Percentiles rank a stretch among this genome's conserved stretches.
Evolutionary conservation across 805 yeast species (phyloP).

Genomic region (Cyberlindnera nakhonratchasimensis): DNA sequence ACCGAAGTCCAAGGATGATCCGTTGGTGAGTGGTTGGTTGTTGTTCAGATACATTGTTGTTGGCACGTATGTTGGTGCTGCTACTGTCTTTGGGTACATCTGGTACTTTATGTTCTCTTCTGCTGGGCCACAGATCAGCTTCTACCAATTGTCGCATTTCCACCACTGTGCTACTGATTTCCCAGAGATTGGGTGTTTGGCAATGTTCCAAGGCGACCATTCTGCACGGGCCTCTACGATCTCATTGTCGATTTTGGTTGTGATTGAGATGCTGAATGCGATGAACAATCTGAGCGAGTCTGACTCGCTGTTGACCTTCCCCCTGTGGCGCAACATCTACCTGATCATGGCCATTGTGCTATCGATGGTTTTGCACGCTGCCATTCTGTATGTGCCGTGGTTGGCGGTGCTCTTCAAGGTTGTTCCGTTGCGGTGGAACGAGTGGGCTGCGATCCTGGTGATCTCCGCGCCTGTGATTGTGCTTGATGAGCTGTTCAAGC

Average conservation of each 20-base stretch:
- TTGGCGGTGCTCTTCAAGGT: slow-evolving; percentile 33
- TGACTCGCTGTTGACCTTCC: slow-evolving; percentile 36
- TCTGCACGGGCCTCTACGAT: slow-evolving; percentile 35
- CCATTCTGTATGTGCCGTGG: slow-evolving; percentile 35
- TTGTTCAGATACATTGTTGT: slow-evolving; percentile 37
- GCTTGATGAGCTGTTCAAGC: slow-evolving; percentile 36
- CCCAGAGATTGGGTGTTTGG: slow-evolving; percentile 33
- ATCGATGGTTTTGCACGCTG: slow-evolving; percentile 33
- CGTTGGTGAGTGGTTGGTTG: slow-evolving; percentile 36
- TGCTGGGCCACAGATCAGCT: slow-evolving; percentile 36
- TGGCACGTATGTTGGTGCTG: slow-evolving; percentile 39
- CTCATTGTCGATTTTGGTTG: slow-evolving; percentile 37
- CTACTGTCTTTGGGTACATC: slow-evolving; percentile 40
- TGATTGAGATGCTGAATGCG: slow-evolving; percentile 41
- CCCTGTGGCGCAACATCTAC: slow-evolving; percentile 37
- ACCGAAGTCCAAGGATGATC: slow-evolving; percentile 38
- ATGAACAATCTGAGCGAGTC: slow-evolving; percentile 37
- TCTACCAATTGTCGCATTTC: slow-evolving; percentile 33
- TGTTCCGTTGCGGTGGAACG: slow-evolving; percentile 30
- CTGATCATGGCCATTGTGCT: slow-evolving; percentile 35
- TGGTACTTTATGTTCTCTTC: slow-evolving; percentile 36
- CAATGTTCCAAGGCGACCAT: slow-evolving; percentile 28
- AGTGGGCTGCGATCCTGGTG: slow-evolving; percentile 35
- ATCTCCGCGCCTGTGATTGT: slow-evolving; percentile 36
- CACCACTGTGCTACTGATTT: slow-evolving; percentile 32